A percentile compares a stretch with the other conserved stretches of the same genome.
These are phyloP conservation scores for Sclerotinia sclerotiorum DNA, from an alignment of 2,329 filamentous ascomycete genomes.

Conservation along the genomic window DNA sequence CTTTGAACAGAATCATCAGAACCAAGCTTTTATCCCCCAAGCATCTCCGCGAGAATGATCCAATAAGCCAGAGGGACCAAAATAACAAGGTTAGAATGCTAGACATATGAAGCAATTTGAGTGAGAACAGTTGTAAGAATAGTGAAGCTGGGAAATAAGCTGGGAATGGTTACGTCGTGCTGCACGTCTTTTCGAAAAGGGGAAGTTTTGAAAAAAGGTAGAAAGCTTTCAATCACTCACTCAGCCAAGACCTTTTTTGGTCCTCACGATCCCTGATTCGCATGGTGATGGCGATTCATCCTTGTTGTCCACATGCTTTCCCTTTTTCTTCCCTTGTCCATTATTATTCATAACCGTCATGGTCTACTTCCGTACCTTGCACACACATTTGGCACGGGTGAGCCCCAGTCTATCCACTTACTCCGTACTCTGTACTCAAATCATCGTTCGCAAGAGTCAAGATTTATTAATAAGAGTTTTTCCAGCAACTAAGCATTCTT, in stretches of 20 bases:
- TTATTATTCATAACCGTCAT: background rate
- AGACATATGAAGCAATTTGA: constrained; percentile 2
- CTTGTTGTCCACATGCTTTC: constrained; percentile 23
- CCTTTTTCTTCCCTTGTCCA: background rate
- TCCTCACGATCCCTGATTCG: constrained; percentile 12
- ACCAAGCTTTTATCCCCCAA: background rate
- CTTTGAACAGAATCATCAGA: background rate
- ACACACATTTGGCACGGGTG: background rate
- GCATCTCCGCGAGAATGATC: background rate
- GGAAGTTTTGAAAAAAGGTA: background rate
- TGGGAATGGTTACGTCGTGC: constrained; percentile 3
- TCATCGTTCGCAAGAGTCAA: constrained; percentile 5
- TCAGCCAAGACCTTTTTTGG: background rate
- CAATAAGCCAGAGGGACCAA: background rate
- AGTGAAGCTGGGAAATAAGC: background rate
- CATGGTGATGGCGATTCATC: constrained; percentile 22
- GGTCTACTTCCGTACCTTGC: constrained; percentile 5
- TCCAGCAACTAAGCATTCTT: background rate
- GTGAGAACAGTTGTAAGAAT: background rate
- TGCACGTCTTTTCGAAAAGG: constrained; percentile 18
- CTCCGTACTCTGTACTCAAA: background rate
- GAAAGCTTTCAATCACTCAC: background rate
- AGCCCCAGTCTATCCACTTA: background rate
- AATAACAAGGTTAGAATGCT: background rate
- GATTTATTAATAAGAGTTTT: background rate